A percentile compares a stretch with the other conserved stretches of the same genome.
These are phyloP conservation scores for Cercospora citrullina DNA, from an alignment of 2,329 filamentous ascomycete genomes.

Conservation along the genomic window DNA sequence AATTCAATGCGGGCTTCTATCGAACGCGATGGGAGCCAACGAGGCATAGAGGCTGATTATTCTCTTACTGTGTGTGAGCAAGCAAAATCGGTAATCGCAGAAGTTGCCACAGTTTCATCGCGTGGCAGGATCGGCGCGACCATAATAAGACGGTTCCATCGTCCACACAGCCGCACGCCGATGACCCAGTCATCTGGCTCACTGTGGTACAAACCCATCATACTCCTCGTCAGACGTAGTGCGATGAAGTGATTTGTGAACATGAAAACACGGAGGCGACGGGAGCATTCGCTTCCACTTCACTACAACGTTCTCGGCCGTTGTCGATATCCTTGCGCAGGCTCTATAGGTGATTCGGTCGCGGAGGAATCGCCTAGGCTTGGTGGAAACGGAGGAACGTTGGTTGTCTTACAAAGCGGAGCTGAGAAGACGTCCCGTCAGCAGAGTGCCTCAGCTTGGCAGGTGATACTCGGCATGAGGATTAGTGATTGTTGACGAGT, in stretches of 20 bases:
- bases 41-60: conserved; percentile 10
- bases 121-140: neutral
- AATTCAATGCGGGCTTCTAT: conserved; percentile 7
- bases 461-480: neutral
- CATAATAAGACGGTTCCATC: neutral
- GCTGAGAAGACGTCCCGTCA: neutral
- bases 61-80: neutral
- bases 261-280: neutral
- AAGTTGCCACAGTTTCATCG: neutral
- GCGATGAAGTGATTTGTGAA: neutral
- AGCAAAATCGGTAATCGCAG: neutral
- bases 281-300: neutral
- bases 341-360: neutral
- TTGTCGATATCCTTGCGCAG: neutral
- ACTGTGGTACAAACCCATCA: neutral
- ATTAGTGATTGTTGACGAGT: neutral
- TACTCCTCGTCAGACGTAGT: neutral
- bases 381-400: neutral
- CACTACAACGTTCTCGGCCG: neutral
- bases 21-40: conserved; percentile 7
- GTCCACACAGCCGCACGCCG: neutral
- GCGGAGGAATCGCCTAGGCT: neutral
- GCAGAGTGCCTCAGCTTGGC: neutral
- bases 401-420: neutral
- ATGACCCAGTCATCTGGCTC: neutral